Percentiles rank a stretch among this genome's conserved stretches.
Evolutionary conservation across 805 yeast species (phyloP).

Genomic region (Kazachstania africana): DNA sequence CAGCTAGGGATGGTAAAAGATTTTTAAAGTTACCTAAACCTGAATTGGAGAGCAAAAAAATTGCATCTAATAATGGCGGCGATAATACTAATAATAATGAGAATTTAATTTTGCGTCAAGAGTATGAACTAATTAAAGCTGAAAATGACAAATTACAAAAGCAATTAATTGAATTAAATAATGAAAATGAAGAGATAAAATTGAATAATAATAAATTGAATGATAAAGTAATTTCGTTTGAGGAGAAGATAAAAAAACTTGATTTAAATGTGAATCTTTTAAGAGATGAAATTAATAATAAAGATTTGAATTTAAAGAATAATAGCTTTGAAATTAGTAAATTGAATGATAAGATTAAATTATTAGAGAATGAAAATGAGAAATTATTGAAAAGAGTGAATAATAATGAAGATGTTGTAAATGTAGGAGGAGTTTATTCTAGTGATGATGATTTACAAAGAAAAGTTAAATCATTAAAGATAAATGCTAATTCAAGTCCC

Average conservation of each 20-base stretch:
- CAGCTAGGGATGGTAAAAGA: neutral
- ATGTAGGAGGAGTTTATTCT: slow-evolving; percentile 7
- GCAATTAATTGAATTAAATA: too few relatives aligned
- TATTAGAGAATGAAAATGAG: slow-evolving; percentile 11
- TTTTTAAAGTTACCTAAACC: neutral
- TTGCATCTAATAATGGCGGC: too few relatives aligned
- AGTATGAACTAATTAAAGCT: too few relatives aligned
- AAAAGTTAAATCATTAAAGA: slow-evolving; percentile 19
- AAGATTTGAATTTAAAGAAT: slow-evolving; percentile 13
- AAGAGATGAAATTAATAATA: slow-evolving; percentile 4
- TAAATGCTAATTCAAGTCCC: slow-evolving; percentile 7
- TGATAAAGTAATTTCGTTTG: neutral
- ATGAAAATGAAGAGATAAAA: neutral
- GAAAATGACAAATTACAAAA: too few relatives aligned
- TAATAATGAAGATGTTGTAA: neutral
- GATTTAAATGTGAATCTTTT: slow-evolving; percentile 5
- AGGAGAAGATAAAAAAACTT: slow-evolving; percentile 5
- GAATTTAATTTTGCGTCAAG: too few relatives aligned
- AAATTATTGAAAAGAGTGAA: slow-evolving; percentile 1
- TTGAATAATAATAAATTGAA: neutral
- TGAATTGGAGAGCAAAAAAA: neutral
- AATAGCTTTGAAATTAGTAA: slow-evolving; percentile 14
- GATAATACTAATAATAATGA: neutral
- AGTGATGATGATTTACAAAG: slow-evolving; percentile 18
- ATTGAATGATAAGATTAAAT: slow-evolving; percentile 12